These are phyloP conservation scores for Euphorbia celastroides DNA, from an alignment of 441 rosid genomes.

Conservation along the genomic window DNA sequence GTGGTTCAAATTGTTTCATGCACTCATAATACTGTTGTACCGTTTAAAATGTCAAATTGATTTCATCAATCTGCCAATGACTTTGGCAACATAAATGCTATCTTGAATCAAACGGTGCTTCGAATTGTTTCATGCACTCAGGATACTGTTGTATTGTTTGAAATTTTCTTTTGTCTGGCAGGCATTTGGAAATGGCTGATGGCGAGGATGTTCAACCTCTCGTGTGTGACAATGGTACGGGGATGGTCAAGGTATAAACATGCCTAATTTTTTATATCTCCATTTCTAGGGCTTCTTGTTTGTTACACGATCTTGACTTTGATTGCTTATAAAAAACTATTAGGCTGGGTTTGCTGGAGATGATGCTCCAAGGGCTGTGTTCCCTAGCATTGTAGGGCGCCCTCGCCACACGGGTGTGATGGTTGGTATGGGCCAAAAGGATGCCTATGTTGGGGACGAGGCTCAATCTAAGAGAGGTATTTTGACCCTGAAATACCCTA, in stretches of 20 bases:
- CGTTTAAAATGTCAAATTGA: too few relatives aligned
- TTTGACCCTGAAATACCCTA: slow-evolving; percentile 53
- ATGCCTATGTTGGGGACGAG: too few relatives aligned
- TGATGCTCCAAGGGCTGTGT: slow-evolving; percentile 84
- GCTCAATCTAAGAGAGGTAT: slow-evolving; percentile 55
- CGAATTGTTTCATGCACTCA: neutral
- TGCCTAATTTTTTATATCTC: too few relatives aligned
- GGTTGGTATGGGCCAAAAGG: slow-evolving; percentile 51
- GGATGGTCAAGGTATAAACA: too few relatives aligned
- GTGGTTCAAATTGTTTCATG: neutral
- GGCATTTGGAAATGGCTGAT: slow-evolving; percentile 51
- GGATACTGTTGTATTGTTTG: neutral
- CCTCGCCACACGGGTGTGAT: slow-evolving; percentile 54
- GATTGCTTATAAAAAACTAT: too few relatives aligned
- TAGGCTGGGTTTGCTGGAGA: slow-evolving; percentile 90
- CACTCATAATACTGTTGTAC: neutral
- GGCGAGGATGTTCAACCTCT: slow-evolving; percentile 69
- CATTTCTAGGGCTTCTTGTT: neutral
- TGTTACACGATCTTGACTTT: neutral
- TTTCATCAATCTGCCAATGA: neutral
- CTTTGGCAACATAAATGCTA: too few relatives aligned
- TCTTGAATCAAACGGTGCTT: too few relatives aligned
- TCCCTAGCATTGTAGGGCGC: slow-evolving; percentile 63
- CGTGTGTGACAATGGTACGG: slow-evolving; percentile 85
- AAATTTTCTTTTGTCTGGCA: slow-evolving; percentile 16